Evolutionary conservation across 495 filamentous ascomycete genomes (phyloP).

Genomic region (Tricharina praecox): DNA sequence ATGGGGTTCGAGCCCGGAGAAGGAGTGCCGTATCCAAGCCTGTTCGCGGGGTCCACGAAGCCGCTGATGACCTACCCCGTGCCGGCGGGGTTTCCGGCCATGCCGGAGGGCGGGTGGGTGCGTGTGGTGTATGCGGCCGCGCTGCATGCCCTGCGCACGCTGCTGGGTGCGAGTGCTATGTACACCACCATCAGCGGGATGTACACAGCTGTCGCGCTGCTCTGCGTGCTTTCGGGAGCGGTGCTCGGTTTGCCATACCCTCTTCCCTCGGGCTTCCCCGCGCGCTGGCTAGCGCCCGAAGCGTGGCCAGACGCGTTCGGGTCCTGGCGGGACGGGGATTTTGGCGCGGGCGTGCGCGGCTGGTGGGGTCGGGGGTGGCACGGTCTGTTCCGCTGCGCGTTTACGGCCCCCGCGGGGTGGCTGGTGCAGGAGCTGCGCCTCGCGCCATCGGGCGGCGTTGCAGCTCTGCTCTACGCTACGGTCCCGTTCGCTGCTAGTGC

Average conservation of each 20-base stretch:
- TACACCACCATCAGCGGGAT: slow-evolving; percentile 10
- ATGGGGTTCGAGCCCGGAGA: neutral
- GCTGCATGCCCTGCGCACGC: neutral
- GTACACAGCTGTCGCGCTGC: slow-evolving; percentile 8
- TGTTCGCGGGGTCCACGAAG: neutral
- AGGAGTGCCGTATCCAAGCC: neutral
- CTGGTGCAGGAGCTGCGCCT: slow-evolving; percentile 4
- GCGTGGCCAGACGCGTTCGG: slow-evolving; percentile 19
- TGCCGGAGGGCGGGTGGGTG: slow-evolving; percentile 1
- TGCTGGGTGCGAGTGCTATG: slow-evolving; percentile 12
- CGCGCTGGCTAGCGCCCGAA: slow-evolving; percentile 12
- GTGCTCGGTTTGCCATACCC: slow-evolving; percentile 13
- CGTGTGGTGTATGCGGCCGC: slow-evolving; percentile 5
- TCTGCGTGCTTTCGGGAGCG: slow-evolving; percentile 8
- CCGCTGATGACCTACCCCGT: neutral
- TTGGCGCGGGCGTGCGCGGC: slow-evolving; percentile 11
- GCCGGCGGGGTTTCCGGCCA: slow-evolving; percentile 9
- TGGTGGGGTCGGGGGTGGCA: slow-evolving; percentile 20
- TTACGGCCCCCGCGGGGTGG: slow-evolving; percentile 7
- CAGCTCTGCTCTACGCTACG: slow-evolving; percentile 3
- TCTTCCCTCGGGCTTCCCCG: slow-evolving; percentile 7
- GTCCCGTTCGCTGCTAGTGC: slow-evolving; percentile 14
- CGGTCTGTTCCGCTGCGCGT: slow-evolving; percentile 11
- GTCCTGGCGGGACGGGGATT: slow-evolving; percentile 8
- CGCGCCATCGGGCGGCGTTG: neutral